Base-by-base conservation (phyloP, 2,329 filamentous ascomycete genomes). In the Colletotrichum agaves region DNA sequence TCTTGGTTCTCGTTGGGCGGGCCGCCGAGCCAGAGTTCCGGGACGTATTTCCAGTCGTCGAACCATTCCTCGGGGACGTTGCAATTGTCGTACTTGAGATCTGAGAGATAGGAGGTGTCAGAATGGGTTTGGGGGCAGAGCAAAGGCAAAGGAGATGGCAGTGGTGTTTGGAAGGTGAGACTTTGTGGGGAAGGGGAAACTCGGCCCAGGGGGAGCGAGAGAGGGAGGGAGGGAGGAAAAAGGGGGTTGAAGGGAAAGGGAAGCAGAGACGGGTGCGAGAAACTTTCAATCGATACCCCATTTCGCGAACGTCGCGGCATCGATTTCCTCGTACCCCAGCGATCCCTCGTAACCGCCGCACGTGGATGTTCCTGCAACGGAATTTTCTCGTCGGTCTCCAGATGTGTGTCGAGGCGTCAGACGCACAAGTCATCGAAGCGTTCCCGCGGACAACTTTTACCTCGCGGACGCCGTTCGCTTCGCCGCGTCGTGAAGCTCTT, bases 41-140 rank as follows among this genome's bases (percentile, higher is more conserved):
- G 73, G 50, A 74, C 68, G 58, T 74, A 74, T 43, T 73, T 69
- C 63, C 77, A 80, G 39, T 75, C 61, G 65, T 81, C 78, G 8
- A 70, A 72, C 79, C 79, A 81, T 27, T 78, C 75, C 4, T 71
- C 52, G 1, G 79, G 80, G 3, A 81, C 72, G 55, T 80, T 75
- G 75, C 85, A 89, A 74, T 88, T 88, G 72, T 88, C 87, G 71
- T 87, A 87, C 75, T 88, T 88, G 13, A 87, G 75, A 64, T 87
- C 82, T 82, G 39, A 43, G 39, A 41, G 39, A 43, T 37, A 41
- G 5, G 19, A 11, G 2, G n/a, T 61, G 58, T 12, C 33, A 58
- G 55, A 8, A 17, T 12, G 2, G 10, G 35, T 5, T 12, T n/a
- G n/a, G n/a, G 35, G 5, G 13, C 35, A 13, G 12, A 19, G 17